Conservation (phyloP, 2,329 filamentous ascomycete species). For the Aspergillus neotritici region DNA sequence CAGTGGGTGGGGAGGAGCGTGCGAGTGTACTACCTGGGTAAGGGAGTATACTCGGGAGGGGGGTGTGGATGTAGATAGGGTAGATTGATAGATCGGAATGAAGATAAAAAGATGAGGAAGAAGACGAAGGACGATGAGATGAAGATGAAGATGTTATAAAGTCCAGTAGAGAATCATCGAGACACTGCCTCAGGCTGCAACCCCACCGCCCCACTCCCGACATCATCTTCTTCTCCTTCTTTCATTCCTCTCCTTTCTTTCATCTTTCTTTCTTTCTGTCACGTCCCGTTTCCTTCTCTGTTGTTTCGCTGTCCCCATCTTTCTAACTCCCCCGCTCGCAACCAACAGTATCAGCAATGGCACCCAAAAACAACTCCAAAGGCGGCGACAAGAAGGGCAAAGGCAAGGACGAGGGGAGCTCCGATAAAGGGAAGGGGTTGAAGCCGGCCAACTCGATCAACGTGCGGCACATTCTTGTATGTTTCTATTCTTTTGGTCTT, state of each 20-base stretch:
- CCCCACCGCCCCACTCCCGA: not conserved
- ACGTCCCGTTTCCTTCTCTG: not conserved
- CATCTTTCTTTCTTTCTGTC: not conserved
- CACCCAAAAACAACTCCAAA: conserved; percentile 40
- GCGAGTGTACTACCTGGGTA: no score
- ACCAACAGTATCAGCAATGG: conserved; percentile 25
- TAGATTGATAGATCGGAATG: conserved; percentile 1
- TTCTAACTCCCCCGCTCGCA: not conserved
- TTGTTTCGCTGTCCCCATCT: not conserved
- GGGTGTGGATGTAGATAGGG: not conserved
- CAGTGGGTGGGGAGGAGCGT: no score
- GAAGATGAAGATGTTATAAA: conserved; percentile 7
- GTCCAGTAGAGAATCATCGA: not conserved
- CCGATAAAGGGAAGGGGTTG: conserved; percentile 34
- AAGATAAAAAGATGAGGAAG: not conserved
- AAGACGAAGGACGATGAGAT: not conserved
- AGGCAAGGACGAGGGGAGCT: conserved; percentile 35
- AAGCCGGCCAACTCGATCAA: conserved; percentile 61
- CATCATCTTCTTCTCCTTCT: not conserved
- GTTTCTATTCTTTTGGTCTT: conserved; percentile 12
- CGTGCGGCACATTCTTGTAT: conserved; percentile 57
- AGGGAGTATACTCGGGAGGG: no score
- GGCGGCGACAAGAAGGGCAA: conserved; percentile 37
- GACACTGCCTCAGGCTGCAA: conserved; percentile 3
- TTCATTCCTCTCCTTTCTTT: not conserved